Base-by-base conservation (phyloP, 2,329 filamentous ascomycete genomes). In the Dryadomyces sulphureus region DNA sequence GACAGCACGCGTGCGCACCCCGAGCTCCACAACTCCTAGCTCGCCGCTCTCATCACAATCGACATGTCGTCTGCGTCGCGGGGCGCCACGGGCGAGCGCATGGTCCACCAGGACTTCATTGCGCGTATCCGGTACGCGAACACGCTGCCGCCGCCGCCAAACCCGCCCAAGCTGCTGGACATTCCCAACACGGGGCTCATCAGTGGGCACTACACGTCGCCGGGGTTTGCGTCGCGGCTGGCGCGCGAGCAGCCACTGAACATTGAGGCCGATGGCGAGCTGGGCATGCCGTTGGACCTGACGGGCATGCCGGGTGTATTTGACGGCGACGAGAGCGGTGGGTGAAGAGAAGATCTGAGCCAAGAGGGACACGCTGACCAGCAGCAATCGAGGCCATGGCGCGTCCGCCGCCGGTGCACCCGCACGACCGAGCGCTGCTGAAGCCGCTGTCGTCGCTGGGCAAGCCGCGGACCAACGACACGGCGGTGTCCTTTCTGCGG, bases 251-350 rank as follows among this genome's bases (percentile, higher is more conserved):
- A 96, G 67, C 85, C 90, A 45, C 71, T 94, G 42, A 96, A 95
- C 59, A 92, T 98, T 50, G 92, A 98, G 65, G 88, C 88, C 25
- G 92, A 98, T 75, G 92, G 89, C 8, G 92, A 98, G 68, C 75
- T 96, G 55, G 92, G 92, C 48, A 96, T 98, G 92, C 88, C 89
- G 49, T 79, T 98, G 59, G 90, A 96, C 61, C 67, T 98, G 54
- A 84, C 96, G 48, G 92, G 92, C 57, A 86, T 96, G 67, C 90
- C 90, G 7, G 88, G 89, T 25, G 81, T 96, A 48, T 95, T 96
- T 58, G 81, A 96, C 57, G 90, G 89, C 48, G 88, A 96, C 61
- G 90, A 96, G 69, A 83, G 83, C 65, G 87, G 89, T 95, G 72
- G 61, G 72, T 36, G n/a, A 7, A 22, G 8, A 2, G 24, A 40